Conservation (phyloP, 441 rosid genomes). For the Brassica hybrid region DNA sequence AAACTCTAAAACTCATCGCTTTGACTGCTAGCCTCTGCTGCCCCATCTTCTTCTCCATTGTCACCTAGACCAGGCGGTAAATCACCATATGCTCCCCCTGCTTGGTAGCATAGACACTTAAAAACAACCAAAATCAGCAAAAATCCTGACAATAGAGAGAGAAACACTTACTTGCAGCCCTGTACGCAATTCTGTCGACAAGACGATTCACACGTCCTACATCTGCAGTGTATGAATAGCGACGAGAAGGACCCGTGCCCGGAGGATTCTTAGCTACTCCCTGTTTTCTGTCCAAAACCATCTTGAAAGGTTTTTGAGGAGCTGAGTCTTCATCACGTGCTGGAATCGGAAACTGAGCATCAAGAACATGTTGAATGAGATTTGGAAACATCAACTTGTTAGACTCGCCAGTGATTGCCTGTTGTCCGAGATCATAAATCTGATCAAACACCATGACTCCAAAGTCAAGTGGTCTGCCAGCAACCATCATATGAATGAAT, state of each 20-base stretch:
- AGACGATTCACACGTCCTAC: not conserved
- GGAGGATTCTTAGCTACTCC: not conserved
- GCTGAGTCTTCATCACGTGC: not conserved
- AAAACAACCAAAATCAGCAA: no score
- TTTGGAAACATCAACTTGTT: not conserved
- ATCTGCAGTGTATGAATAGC: not conserved
- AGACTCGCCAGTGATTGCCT: not conserved
- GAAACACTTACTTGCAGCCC: not conserved
- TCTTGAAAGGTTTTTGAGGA: not conserved
- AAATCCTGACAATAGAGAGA: no score
- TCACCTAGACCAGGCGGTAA: not conserved
- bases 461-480: not conserved
- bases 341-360: not conserved
- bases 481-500: not conserved
- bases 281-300: not conserved
- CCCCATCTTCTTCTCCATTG: not conserved
- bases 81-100: not conserved
- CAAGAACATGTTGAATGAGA: not conserved
- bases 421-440: not conserved
- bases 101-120: not conserved
- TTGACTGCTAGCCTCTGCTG: no score
- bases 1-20: not conserved
- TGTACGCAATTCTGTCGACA: not conserved
- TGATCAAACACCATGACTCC: not conserved
- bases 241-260: not conserved